Evolutionary conservation across 2,329 filamentous ascomycete genomes (phyloP).

Genomic region (Fusarium abutilonis): DNA sequence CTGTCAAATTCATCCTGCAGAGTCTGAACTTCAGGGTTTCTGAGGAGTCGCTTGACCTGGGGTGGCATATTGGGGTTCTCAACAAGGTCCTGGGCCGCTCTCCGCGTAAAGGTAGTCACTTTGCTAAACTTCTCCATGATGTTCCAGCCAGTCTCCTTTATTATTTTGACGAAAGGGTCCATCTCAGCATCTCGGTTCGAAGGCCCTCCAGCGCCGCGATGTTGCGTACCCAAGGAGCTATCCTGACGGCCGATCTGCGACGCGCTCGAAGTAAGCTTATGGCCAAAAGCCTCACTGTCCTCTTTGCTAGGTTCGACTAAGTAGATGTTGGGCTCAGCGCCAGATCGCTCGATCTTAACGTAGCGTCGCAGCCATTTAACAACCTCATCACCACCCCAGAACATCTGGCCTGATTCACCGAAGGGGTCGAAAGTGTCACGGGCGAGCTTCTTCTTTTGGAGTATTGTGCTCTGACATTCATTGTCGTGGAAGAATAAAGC

Average conservation of each 20-base stretch:
- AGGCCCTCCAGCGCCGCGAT: constrained; percentile 49
- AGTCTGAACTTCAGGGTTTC: constrained; percentile 93
- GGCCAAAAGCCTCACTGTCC: constrained; percentile 83
- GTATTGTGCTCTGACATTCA: constrained; percentile 93
- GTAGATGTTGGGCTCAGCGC: constrained; percentile 89
- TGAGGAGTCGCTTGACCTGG: constrained; percentile 83
- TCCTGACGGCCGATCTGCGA: constrained; percentile 46
- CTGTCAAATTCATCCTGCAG: constrained; percentile 98
- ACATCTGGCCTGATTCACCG: constrained; percentile 83
- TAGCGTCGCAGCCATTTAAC: constrained; percentile 90
- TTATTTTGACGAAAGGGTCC: constrained; percentile 91
- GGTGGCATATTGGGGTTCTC: constrained; percentile 93
- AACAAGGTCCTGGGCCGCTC: constrained; percentile 89
- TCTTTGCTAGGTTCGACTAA: constrained; percentile 87
- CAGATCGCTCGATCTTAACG: constrained; percentile 82
- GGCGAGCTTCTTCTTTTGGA: constrained; percentile 88
- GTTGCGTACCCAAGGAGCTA: constrained; percentile 45
- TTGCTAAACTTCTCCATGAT: constrained; percentile 97
- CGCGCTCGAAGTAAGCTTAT: constrained; percentile 60
- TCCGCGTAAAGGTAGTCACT: constrained; percentile 92
- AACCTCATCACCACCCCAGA: constrained; percentile 98
- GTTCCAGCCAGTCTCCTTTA: constrained; percentile 96
- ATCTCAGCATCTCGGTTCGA: constrained; percentile 74
- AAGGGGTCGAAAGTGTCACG: constrained; percentile 92
- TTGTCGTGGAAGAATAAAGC: constrained; percentile 97